phyloP scores from a whole-genome alignment of 805 yeast genomes.

The Starmera quercuum region DNA sequence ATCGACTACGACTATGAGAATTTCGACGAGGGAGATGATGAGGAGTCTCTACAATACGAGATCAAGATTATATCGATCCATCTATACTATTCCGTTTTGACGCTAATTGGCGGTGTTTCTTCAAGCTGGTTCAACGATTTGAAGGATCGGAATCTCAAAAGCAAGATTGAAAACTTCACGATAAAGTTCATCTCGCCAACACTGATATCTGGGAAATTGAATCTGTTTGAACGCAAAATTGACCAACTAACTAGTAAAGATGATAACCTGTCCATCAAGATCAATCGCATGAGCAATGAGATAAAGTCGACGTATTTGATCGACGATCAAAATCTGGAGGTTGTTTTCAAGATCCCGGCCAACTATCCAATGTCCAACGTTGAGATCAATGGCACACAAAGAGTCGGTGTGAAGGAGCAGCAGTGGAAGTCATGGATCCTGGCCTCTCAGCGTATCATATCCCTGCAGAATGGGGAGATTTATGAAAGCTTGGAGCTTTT shows the following conservation, averaged over 20 bases:
- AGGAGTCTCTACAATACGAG: constrained; percentile 22
- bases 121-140: constrained; percentile 67
- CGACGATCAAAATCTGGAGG: constrained; percentile 82
- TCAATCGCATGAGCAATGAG: constrained; percentile 56
- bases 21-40: no score
- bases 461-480: constrained; percentile 63
- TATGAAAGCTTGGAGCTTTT: constrained; percentile 34
- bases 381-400: constrained; percentile 63
- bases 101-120: constrained; percentile 45
- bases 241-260: constrained; percentile 24
- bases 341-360: constrained; percentile 65
- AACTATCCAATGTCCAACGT: constrained; percentile 76
- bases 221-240: constrained; percentile 37
- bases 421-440: constrained; percentile 95
- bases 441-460: constrained; percentile 78
- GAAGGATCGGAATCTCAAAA: constrained; percentile 58
- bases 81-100: constrained; percentile 41
- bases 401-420: constrained; percentile 84
- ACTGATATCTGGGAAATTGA: constrained; percentile 50
- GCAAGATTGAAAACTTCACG: constrained; percentile 55
- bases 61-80: constrained; percentile 33
- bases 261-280: constrained; percentile 44
- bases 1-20: constrained; percentile 12
- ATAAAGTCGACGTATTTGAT: constrained; percentile 66
- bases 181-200: constrained; percentile 54